Base-by-base conservation (phyloP, 371 early-diverging fungal species). In the Sporodiniella umbellata region DNA sequence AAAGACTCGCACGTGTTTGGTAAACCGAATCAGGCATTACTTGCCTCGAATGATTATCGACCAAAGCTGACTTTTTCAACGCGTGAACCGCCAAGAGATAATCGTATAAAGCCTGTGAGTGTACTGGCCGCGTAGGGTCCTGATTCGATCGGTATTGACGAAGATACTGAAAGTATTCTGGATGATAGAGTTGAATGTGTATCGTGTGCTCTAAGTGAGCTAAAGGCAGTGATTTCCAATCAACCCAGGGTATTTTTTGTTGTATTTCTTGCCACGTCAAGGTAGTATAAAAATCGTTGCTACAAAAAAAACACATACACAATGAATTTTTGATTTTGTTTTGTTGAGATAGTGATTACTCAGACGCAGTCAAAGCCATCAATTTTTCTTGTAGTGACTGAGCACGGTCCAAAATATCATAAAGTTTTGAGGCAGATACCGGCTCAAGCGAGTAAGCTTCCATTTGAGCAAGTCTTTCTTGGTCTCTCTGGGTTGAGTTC, bases 321-420 rank as follows among this genome's bases (percentile, higher is more conserved):
- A 68, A 28, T 55, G 68, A 14, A 14, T 54, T 22, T 55, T 59
- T 23, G 60, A 53, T 11, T 64, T 56, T 12, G n/a, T n/a, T n/a
- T n/a, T n/a, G n/a, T n/a, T n/a, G n/a, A n/a, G n/a, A n/a, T n/a
- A 18, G 47, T 23, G 54, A 40, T 18, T 45, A 61, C 62, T 26
- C 18, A 23, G 43, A 35, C 33, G 60, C 60, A 35, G 26, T 33
- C 12, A 53, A 17, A 23, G 33, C 12, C 26, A 74, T 61, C 14
- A 81, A 33, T 12, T 46, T 43, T 12, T 44, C 67, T 54, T 85
- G 85, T 42, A 85, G 73, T 11, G 58, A 64, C 15, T 82, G 56
- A 22, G 83, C 60, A 15, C 64, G 60, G 14, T 63, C 57, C 8
- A 78, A 69, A 1, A 67, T 47, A 3, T 47, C 28, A 7, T 56